Evolutionary conservation across 1,284 basidiomycete species (phyloP).

Genomic region (Rhodotorula sp.): DNA sequence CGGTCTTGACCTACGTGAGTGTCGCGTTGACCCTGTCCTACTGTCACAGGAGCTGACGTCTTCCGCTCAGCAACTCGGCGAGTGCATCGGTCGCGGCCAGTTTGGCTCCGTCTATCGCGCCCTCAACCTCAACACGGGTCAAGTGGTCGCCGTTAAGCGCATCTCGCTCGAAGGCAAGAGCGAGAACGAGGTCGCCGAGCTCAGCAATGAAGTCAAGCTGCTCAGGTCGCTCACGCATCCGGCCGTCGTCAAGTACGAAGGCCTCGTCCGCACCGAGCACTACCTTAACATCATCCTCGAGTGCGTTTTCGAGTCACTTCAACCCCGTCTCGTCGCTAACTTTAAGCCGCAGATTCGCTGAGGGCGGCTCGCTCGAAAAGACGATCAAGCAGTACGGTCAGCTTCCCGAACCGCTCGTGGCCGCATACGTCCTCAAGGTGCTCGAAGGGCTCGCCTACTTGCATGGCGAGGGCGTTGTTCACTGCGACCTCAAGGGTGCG

Average conservation of each 20-base stretch:
- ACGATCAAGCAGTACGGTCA: slow-evolving; percentile 87
- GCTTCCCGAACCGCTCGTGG: slow-evolving; percentile 82
- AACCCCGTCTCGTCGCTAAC: background rate
- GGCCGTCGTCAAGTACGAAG: slow-evolving; percentile 92
- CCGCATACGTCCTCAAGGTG: slow-evolving; percentile 88
- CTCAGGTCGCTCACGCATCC: slow-evolving; percentile 85
- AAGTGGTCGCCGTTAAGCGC: slow-evolving; percentile 92
- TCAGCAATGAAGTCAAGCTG: slow-evolving; percentile 88
- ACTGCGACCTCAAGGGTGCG: slow-evolving; percentile 55
- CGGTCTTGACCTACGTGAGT: slow-evolving; percentile 78
- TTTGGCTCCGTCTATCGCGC: slow-evolving; percentile 94
- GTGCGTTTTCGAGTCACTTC: slow-evolving; percentile 56
- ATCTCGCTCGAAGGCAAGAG: slow-evolving; percentile 83
- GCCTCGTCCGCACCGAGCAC: slow-evolving; percentile 83
- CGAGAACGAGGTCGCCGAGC: slow-evolving; percentile 70
- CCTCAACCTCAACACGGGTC: slow-evolving; percentile 83
- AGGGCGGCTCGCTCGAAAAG: slow-evolving; percentile 88
- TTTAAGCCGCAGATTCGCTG: slow-evolving; percentile 66
- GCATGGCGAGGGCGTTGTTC: slow-evolving; percentile 57
- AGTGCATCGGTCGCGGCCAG: slow-evolving; percentile 93
- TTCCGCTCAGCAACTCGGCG: slow-evolving; percentile 74
- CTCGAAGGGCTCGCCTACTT: slow-evolving; percentile 87
- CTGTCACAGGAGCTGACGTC: slow-evolving; percentile 12
- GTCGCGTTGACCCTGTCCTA: too few species aligned
- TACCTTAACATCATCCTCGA: slow-evolving; percentile 87